These are phyloP conservation scores for Jamesozyma lodderae DNA, from an alignment of 805 yeast genomes.

Conservation along the genomic window DNA sequence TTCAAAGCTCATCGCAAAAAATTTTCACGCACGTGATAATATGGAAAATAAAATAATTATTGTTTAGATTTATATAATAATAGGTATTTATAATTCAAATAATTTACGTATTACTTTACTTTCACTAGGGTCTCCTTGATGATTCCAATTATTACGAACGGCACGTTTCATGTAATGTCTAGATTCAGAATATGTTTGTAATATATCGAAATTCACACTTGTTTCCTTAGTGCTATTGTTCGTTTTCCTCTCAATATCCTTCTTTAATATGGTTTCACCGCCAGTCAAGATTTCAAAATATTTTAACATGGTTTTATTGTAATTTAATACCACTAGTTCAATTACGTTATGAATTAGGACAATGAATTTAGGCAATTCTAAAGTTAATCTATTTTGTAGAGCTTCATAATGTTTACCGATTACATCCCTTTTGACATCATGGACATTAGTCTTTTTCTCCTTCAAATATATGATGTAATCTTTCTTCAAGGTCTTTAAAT, in stretches of 20 bases:
- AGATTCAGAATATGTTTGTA: conserved; percentile 28
- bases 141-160: conserved; percentile 25
- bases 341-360: conserved; percentile 8
- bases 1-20: conserved; percentile 5
- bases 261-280: conserved; percentile 18
- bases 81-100: conserved; percentile 18
- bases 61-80: not conserved
- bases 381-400: conserved; percentile 22
- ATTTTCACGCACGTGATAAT: conserved; percentile 4
- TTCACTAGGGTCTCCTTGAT: conserved; percentile 12
- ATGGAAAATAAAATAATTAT: not conserved
- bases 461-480: conserved; percentile 28
- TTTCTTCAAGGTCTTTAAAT: conserved; percentile 26
- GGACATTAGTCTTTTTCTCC: conserved; percentile 15
- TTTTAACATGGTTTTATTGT: conserved; percentile 15
- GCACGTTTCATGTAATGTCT: conserved; percentile 25
- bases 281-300: conserved; percentile 31
- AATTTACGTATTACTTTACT: conserved; percentile 21
- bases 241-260: conserved; percentile 15
- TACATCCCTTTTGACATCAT: conserved; percentile 23
- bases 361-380: conserved; percentile 28
- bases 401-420: conserved; percentile 23
- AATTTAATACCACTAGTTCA: conserved; percentile 16
- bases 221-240: conserved; percentile 8
- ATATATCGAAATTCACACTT: conserved; percentile 32